These are phyloP conservation scores for Penicillium lagena DNA, from an alignment of 495 filamentous ascomycete genomes.

Conservation along the genomic window DNA sequence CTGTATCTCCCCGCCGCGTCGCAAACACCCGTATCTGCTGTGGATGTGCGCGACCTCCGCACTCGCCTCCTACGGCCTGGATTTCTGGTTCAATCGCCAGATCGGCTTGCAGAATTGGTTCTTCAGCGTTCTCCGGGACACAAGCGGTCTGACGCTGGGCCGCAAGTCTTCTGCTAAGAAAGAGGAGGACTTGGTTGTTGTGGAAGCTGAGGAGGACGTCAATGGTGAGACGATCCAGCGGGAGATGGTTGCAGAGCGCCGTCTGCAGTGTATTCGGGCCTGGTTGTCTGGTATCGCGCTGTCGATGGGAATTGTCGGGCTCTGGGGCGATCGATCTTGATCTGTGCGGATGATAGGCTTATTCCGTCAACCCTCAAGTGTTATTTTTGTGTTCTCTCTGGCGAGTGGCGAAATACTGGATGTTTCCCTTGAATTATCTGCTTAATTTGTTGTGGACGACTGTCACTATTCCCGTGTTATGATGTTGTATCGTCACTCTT, in stretches of 20 bases:
- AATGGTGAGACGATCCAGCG: conserved; percentile 78
- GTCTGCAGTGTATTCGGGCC: conserved; percentile 53
- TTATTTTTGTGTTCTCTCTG: not conserved
- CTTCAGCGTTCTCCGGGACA: conserved; percentile 21
- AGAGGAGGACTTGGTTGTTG: conserved; percentile 58
- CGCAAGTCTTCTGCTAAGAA: conserved; percentile 43
- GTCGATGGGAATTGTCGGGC: conserved; percentile 69
- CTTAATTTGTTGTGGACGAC: no score
- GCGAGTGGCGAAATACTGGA: conserved; percentile 3
- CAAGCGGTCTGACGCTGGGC: conserved; percentile 9
- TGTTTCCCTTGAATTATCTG: not conserved
- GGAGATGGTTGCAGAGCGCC: conserved; percentile 60
- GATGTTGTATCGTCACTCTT: not conserved
- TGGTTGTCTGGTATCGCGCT: conserved; percentile 61
- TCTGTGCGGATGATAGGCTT: no score
- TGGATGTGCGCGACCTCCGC: conserved; percentile 62
- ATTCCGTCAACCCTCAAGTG: no score
- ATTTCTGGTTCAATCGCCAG: conserved; percentile 44
- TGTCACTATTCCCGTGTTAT: no score
- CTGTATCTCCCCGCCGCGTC: conserved; percentile 58
- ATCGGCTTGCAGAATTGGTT: conserved; percentile 24
- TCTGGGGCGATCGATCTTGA: conserved; percentile 75
- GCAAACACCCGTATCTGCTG: conserved; percentile 77
- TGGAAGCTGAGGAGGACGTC: conserved; percentile 49
- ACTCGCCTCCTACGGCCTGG: conserved; percentile 47